Conservation (phyloP, 164 flowering plant genomes). For the Hamamelis virginiana region DNA sequence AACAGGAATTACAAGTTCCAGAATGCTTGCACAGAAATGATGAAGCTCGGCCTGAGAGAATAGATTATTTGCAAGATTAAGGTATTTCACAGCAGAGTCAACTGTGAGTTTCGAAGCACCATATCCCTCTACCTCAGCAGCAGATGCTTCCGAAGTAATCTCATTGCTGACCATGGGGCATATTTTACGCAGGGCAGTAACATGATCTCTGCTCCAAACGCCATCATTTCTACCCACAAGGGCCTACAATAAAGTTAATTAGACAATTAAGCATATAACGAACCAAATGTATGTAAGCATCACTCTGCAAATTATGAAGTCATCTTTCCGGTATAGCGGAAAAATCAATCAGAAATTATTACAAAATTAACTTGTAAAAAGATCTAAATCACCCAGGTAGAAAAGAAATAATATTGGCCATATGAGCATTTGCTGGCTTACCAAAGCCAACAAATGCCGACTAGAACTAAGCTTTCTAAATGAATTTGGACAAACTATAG, state of each 20-base stretch:
- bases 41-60: conserved; percentile 95
- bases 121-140: conserved; percentile 98
- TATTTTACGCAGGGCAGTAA: conserved; percentile 74
- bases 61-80: conserved; percentile 95
- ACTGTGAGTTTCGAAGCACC: conserved; percentile 99
- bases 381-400: background rate
- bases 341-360: background rate
- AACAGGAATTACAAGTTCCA: conserved; percentile 96
- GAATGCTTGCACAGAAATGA: conserved; percentile 95
- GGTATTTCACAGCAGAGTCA: conserved; percentile 96
- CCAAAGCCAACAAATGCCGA: too few species aligned
- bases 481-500: too few species aligned
- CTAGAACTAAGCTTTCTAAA: too few species aligned
- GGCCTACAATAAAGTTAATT: conserved; percentile 49
- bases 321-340: background rate
- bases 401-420: too few species aligned
- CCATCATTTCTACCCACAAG: conserved; percentile 97
- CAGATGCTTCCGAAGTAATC: conserved; percentile 83
- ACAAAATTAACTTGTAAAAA: background rate
- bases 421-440: too few species aligned
- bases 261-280: background rate
- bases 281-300: background rate
- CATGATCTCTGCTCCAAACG: conserved; percentile 90
- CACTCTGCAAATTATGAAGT: background rate
- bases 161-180: conserved; percentile 95